Conservation (phyloP, 2,329 filamentous ascomycete species). For the Xylariaceae sp. region DNA sequence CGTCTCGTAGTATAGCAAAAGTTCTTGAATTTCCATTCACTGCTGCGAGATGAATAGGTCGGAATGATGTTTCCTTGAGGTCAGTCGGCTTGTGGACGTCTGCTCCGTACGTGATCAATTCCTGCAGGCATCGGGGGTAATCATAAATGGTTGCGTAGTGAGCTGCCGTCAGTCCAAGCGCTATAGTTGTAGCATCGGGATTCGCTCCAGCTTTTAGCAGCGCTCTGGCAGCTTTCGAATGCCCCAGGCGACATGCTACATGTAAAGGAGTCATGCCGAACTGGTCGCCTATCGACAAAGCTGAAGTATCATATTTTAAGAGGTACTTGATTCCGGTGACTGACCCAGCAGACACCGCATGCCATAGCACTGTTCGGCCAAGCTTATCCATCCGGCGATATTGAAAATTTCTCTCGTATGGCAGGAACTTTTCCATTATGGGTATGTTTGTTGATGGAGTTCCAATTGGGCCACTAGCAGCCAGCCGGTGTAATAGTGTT, state of each 20-base stretch:
- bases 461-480: slow-evolving; percentile 1
- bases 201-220: slow-evolving; percentile 11
- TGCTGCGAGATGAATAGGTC: slow-evolving; percentile 16
- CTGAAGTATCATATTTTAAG: not conserved
- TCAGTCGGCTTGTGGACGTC: slow-evolving; percentile 9
- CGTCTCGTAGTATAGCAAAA: not conserved
- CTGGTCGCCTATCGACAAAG: not conserved
- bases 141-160: slow-evolving; percentile 12
- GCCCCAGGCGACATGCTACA: slow-evolving; percentile 14
- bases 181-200: slow-evolving; percentile 1
- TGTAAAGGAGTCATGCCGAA: slow-evolving; percentile 12
- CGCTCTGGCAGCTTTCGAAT: not conserved
- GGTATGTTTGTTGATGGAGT: not conserved
- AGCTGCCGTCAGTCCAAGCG: slow-evolving; percentile 5
- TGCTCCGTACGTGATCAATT: not conserved
- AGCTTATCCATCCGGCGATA: not conserved
- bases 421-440: not conserved
- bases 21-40: not conserved
- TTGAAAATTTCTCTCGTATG: not conserved
- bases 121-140: not conserved
- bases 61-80: slow-evolving; percentile 3
- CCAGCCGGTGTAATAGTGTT: slow-evolving; percentile 15
- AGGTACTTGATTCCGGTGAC: slow-evolving; percentile 3
- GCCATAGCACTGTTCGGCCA: slow-evolving; percentile 12
- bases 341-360: slow-evolving; percentile 7